Evolutionary conservation across 495 filamentous ascomycete species (phyloP), one percentile per base, ranked within the genome.

Genomic region (Haplographium delicatum): DNA sequence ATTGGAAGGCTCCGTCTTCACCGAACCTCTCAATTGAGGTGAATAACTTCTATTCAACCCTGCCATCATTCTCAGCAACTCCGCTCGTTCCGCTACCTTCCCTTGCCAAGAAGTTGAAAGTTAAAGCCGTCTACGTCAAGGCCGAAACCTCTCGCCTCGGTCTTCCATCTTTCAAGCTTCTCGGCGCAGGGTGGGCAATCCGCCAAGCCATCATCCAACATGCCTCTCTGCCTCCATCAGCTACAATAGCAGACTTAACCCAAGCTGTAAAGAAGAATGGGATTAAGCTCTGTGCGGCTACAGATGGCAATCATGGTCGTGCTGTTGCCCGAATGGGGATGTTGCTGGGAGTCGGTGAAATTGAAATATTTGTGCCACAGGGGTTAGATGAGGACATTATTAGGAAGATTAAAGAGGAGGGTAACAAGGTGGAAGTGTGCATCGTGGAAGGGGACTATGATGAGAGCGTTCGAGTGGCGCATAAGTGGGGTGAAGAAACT

Each of bases 141-240:
- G 74, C 83, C 56, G 79, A 84, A 55, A 77, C 71, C 39, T 60
- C 63, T 44, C 69, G 80, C 22, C 71, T 82, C 50, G 75, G 82
- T 1, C 74, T 91, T 1, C 82, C 85, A 0, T 74, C 84, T 0
- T 89, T 88, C 73, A 90, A 90, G 62, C 81, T 86, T 31, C 75
- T 88, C 0, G 86, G 85, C 7, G 85, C 86, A 0, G 83, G 82
- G n/a, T 91, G 83, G 84, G 82, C 75, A 0, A 70, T 73, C 38
- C 81, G 78, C 54, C 74, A 75, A 28, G 78, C 80, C 5, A 45
- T 88, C 4, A 60, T 64, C 1, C 51, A 63, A 0, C 51, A 67
- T 4, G 60, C 79, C 13, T 62, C 56, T 4, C 49, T 62, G 0
- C 38, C 59, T 3, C 67, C 66, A 5, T 51, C 63, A 2, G 44